Evolutionary conservation across 192 early-diverging fungal species (phyloP), one percentile per base, ranked within the genome.

Genomic region (Backusella tarrabulga): DNA sequence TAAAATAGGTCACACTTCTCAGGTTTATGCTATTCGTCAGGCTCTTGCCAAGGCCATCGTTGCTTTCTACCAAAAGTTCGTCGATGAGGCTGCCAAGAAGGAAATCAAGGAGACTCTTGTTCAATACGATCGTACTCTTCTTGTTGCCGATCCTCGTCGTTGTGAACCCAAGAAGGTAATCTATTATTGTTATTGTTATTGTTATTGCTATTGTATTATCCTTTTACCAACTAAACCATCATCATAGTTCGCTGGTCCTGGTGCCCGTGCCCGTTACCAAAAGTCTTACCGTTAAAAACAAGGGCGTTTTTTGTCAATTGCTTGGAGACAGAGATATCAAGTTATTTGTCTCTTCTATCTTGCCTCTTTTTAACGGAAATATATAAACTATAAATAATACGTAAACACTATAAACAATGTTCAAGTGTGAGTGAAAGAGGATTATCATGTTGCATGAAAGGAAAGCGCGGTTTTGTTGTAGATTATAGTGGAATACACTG

Each of bases 61-160:
- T 83, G 97, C 98, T 68, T 99, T 92, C 90, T 97, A 97, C 93
- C 97, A 98, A 86, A 99, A 99, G 93, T 99, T 89, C 85, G 96
- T 99, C 75, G 98, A 99, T 88, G 98, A 99, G 88, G 97, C 96
- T 73, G 94, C 96, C 85, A 99, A 99, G 94, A 97, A 97, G 91
- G 97, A 98, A 90, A 95, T 99, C 89, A 97, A 97, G 92, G 95
- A 97, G 80, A 88, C 92, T 73, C 89, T 96, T 73, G 87, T 93
- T 50, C 78, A 83, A 83, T 97, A 96, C 91, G 98, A 99, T 92
- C 95, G 97, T 89, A 92, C 95, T 83, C 95, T 99, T 72, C 93
- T 99, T 68, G 98, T 99, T 78, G 97, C 97, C 78, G 97, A 98
- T 88, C 96, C 97, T 76, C 96, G 98, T 88, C 97, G 98, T 84